These are phyloP conservation scores for Zanthoxylum bungeanum DNA, from an alignment of 345 rosid genomes.

Conservation along the genomic window DNA sequence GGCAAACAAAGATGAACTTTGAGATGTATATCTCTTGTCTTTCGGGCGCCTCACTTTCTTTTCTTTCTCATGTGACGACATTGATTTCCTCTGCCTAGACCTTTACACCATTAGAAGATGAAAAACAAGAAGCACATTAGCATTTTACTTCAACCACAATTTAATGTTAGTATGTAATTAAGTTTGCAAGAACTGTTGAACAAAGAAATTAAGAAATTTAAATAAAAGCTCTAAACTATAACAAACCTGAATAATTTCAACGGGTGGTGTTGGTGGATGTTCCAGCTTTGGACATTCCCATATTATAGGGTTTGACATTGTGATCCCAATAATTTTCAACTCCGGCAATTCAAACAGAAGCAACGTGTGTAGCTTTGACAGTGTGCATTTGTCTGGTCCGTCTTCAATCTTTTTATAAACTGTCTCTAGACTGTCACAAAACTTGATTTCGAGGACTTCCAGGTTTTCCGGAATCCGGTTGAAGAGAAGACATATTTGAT, in stretches of 20 bases:
- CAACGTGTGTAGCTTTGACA: background rate
- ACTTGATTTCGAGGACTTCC: slow-evolving; percentile 29
- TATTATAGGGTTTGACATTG: background rate
- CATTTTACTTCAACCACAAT: too few species aligned
- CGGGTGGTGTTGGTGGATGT: background rate
- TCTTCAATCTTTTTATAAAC: background rate
- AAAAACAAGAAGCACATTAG: too few species aligned
- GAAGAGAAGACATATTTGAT: slow-evolving; percentile 38
- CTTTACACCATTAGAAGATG: too few species aligned
- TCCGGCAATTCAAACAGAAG: background rate
- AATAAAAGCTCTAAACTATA: too few species aligned
- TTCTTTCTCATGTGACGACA: too few species aligned
- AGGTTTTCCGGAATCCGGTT: slow-evolving; percentile 29
- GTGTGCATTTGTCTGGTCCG: background rate
- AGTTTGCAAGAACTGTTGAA: background rate
- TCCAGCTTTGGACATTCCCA: background rate
- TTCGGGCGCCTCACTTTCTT: too few species aligned
- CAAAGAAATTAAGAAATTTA: too few species aligned
- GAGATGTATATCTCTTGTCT: too few species aligned
- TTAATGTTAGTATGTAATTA: too few species aligned
- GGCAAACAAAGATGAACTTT: too few species aligned
- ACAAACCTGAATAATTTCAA: background rate
- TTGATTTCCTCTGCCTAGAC: too few species aligned
- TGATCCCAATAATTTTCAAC: background rate
- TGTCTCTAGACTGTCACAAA: slow-evolving; percentile 41